Conservation (phyloP, 768 basidiomycete species). For the Boletus rubroflammeus region DNA sequence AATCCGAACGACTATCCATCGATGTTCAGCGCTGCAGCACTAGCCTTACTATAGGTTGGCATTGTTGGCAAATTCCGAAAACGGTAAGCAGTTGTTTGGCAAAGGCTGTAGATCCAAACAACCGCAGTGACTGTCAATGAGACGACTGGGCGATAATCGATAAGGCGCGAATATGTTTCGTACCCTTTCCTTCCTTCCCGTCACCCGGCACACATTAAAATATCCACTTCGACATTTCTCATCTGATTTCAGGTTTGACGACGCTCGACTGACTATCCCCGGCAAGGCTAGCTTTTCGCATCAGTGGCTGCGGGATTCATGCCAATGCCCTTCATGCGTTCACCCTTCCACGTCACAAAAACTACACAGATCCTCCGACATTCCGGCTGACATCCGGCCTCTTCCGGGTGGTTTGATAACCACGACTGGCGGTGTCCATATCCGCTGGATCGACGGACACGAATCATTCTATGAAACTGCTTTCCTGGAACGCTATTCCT, state of each 20-base stretch:
- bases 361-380: constrained; percentile 64
- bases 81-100: constrained; percentile 26
- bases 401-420: constrained; percentile 39
- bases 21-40: background rate
- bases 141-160: no score
- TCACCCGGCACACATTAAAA: background rate
- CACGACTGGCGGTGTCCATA: constrained; percentile 42
- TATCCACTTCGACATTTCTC: constrained; percentile 2
- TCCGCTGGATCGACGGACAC: constrained; percentile 60
- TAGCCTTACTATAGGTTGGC: background rate
- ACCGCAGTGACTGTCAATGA: constrained; percentile 1
- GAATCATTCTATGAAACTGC: constrained; percentile 47
- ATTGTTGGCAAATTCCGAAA: background rate
- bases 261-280: constrained; percentile 14
- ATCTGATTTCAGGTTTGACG: constrained; percentile 11
- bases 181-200: background rate
- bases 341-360: constrained; percentile 81
- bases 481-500: constrained; percentile 51
- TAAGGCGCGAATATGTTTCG: constrained; percentile 14
- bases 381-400: constrained; percentile 50
- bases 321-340: constrained; percentile 66
- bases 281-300: constrained; percentile 53
- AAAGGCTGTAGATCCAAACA: constrained; percentile 30
- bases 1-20: constrained; percentile 31
- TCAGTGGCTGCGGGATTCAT: constrained; percentile 83